Evolutionary conservation across 371 early-diverging fungal genomes (phyloP), one percentile per base, ranked within the genome.

Genomic region (Massospora cicadina): DNA sequence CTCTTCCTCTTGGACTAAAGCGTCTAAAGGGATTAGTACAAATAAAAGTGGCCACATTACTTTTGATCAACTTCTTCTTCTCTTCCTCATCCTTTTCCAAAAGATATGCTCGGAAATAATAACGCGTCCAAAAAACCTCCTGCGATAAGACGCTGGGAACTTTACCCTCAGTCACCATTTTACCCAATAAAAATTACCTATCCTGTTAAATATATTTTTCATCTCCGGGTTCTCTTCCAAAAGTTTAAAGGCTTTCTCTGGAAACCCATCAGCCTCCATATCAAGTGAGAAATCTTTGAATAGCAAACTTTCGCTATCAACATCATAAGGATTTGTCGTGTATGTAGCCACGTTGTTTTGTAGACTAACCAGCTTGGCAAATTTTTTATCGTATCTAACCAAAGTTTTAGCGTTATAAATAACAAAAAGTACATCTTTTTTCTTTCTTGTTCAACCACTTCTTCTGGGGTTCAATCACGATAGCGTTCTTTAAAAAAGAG

Each of bases 401-500:
- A 27, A 57, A 27, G 7, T 0, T 27, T 25, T 12, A 25, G 28
- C 28, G 17, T 23, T 57, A n/a, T n/a, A n/a, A n/a, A n/a, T n/a
- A n/a, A n/a, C n/a, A n/a, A n/a, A n/a, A n/a, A 54, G 17, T 54
- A 57, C 58, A 57, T 57, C 58, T 25, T 57, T 57, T 57, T 57
- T 26, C 12, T 3, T n/a, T 57, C 58, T n/a, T 57, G 58, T 12
- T 57, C 58, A 25, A 23, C 28, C 17, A 57, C 28, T 57, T 57
- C 58, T 25, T 57, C 58, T 3, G 58, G 58, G 58, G 58, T n/a
- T 57, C 58, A 57, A 57, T 57, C 12, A 57, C 58, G 13, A 57
- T 27, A 0, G 58, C 58, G 23, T 57, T 23, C 26, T 57, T 57
- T 12, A 57, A 57, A n/a, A 57, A 57, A 26, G 58, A 25, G 28